Evolutionary conservation across 2,329 filamentous ascomycete genomes (phyloP).

Genomic region (Davidsoniella eucalypti): DNA sequence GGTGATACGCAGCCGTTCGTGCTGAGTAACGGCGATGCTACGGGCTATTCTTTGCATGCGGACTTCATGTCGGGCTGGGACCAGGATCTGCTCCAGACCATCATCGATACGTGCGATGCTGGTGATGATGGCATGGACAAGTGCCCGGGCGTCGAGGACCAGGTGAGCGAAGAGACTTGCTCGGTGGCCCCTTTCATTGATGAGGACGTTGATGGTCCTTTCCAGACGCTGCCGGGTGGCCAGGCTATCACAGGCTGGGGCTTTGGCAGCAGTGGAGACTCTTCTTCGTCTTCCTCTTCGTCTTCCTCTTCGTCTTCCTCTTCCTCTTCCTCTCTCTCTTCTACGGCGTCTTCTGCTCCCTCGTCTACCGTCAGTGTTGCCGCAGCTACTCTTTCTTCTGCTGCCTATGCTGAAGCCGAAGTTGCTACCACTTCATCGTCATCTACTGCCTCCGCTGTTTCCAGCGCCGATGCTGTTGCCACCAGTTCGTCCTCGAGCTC

Average conservation of each 20-base stretch:
- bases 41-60: slow-evolving; percentile 53
- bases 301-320: not conserved
- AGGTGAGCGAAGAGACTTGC: slow-evolving; percentile 34
- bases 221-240: slow-evolving; percentile 36
- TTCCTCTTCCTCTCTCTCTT: not conserved
- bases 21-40: slow-evolving; percentile 50
- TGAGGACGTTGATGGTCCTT: slow-evolving; percentile 27
- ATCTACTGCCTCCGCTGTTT: not conserved
- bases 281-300: not conserved
- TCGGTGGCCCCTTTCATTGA: slow-evolving; percentile 30
- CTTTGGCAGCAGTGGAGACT: slow-evolving; percentile 20
- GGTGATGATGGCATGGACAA: slow-evolving; percentile 43
- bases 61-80: slow-evolving; percentile 66
- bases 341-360: not conserved
- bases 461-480: not conserved
- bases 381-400: not conserved
- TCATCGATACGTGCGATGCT: slow-evolving; percentile 49
- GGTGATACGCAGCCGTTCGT: slow-evolving; percentile 44
- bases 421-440: slow-evolving; percentile 4
- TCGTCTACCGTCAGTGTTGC: not conserved
- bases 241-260: slow-evolving; percentile 37
- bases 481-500: not conserved
- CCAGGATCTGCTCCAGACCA: slow-evolving; percentile 42
- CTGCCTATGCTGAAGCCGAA: not conserved
- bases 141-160: slow-evolving; percentile 38